Conservation (phyloP, 1,139 yeast genomes). For the Zygosaccharomyces pseudobailii region DNA sequence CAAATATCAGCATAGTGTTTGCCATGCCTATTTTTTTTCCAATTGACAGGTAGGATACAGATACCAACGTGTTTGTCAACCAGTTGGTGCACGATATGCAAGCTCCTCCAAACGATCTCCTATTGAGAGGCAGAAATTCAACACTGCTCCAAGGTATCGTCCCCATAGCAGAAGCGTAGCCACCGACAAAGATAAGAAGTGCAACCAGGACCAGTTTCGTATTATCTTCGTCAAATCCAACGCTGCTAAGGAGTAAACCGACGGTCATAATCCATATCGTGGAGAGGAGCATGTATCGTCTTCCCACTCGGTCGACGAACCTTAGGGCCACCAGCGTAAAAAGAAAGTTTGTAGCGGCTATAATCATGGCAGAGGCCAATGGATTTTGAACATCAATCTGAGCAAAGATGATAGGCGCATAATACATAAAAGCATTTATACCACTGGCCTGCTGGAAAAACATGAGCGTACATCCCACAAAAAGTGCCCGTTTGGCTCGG, state of each 20-base stretch:
- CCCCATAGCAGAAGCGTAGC: slow-evolving; percentile 45
- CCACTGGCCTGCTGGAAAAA: slow-evolving; percentile 74
- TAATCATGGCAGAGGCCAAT: slow-evolving; percentile 56
- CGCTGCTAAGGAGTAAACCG: slow-evolving; percentile 31
- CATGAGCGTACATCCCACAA: slow-evolving; percentile 66
- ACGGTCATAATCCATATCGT: slow-evolving; percentile 45
- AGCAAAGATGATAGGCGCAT: slow-evolving; percentile 61
- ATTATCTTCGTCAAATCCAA: slow-evolving; percentile 23
- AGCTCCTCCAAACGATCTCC: slow-evolving; percentile 43
- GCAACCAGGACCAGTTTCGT: slow-evolving; percentile 31
- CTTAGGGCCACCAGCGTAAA: slow-evolving; percentile 60
- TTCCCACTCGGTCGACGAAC: slow-evolving; percentile 56
- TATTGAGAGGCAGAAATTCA: slow-evolving; percentile 43
- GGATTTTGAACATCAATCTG: slow-evolving; percentile 57
- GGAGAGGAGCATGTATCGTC: slow-evolving; percentile 53
- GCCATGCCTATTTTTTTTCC: slow-evolving; percentile 33
- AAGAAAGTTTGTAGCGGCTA: slow-evolving; percentile 62
- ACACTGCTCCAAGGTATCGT: slow-evolving; percentile 47
- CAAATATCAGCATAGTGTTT: slow-evolving; percentile 39
- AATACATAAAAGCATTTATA: slow-evolving; percentile 71
- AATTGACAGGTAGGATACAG: slow-evolving; percentile 39
- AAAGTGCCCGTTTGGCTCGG: slow-evolving; percentile 52
- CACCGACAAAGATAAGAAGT: slow-evolving; percentile 40
- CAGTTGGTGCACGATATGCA: slow-evolving; percentile 43
- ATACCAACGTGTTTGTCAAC: slow-evolving; percentile 40